Percentiles rank a stretch among this genome's conserved stretches.
These are phyloP conservation scores for Colletotrichum sp. DNA, from an alignment of 2,329 filamentous ascomycete species.

Conservation along the genomic window DNA sequence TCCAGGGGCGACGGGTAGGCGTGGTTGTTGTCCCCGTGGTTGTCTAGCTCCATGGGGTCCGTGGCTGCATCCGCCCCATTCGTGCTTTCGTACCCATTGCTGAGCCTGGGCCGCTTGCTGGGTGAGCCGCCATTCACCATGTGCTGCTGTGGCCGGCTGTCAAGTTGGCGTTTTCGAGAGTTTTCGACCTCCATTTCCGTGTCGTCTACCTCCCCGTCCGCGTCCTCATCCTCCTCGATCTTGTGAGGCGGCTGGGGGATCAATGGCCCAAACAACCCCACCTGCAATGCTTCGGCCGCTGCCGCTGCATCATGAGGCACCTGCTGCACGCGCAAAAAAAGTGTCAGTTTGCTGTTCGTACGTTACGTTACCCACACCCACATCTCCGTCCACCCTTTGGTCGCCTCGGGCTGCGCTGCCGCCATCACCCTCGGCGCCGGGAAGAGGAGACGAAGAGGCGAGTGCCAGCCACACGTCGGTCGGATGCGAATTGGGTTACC, in stretches of 20 bases:
- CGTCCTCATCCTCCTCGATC: constrained; percentile 39
- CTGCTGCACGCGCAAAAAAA: constrained; percentile 42
- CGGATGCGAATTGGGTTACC: constrained; percentile 42
- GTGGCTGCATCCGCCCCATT: constrained; percentile 50
- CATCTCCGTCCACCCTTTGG: constrained; percentile 22
- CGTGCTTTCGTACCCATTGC: constrained; percentile 63
- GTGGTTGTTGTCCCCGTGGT: constrained; percentile 56
- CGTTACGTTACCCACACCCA: neutral
- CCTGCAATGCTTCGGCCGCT: constrained; percentile 50
- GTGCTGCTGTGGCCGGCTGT: constrained; percentile 47
- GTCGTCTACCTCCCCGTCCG: constrained; percentile 41
- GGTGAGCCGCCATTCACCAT: constrained; percentile 59
- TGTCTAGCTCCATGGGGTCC: constrained; percentile 67
- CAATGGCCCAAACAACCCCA: constrained; percentile 64
- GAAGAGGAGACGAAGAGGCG: constrained; percentile 5
- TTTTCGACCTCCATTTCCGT: constrained; percentile 44
- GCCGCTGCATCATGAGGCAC: constrained; percentile 52
- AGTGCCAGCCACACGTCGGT: neutral
- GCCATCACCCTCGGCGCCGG: constrained; percentile 21
- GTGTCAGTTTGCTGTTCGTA: constrained; percentile 39
- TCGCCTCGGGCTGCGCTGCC: neutral
- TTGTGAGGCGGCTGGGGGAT: constrained; percentile 49
- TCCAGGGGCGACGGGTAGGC: constrained; percentile 71
- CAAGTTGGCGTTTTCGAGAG: constrained; percentile 56
- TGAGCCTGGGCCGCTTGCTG: constrained; percentile 63